phyloP scores from a whole-genome alignment of 345 rosid species.

The Litchi chinensis region DNA sequence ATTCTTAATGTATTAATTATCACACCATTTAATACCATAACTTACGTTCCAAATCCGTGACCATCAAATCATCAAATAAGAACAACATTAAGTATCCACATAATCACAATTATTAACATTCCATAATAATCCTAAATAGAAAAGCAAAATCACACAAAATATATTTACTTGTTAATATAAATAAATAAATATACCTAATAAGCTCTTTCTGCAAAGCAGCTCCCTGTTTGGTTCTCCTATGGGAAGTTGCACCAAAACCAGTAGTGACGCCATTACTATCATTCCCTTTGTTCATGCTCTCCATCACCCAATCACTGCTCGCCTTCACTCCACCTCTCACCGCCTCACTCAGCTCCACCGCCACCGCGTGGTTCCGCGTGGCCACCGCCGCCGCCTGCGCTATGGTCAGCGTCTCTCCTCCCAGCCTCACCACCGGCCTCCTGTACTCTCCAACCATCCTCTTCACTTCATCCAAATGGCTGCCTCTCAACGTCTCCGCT shows the following conservation, averaged over 20 bases:
- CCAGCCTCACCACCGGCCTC: slow-evolving; percentile 30
- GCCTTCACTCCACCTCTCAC: slow-evolving; percentile 36
- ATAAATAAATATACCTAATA: slow-evolving; percentile 26
- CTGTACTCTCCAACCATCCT: slow-evolving; percentile 45
- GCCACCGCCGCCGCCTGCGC: slow-evolving; percentile 52
- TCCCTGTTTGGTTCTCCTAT: slow-evolving; percentile 43
- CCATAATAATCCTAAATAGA: neutral
- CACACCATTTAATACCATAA: too few species aligned
- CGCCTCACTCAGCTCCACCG: slow-evolving; percentile 34
- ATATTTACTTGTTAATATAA: neutral
- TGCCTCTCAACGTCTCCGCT: slow-evolving; percentile 45
- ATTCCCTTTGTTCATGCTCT: slow-evolving; percentile 32
- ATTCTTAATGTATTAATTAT: too few species aligned
- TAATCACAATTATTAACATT: neutral
- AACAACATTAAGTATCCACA: neutral
- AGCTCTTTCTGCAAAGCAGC: slow-evolving; percentile 44
- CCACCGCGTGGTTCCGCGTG: neutral
- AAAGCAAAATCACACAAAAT: neutral
- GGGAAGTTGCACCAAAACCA: slow-evolving; percentile 49
- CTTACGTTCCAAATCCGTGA: too few species aligned
- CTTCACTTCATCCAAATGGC: slow-evolving; percentile 53
- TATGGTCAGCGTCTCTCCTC: slow-evolving; percentile 44
- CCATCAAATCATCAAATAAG: neutral
- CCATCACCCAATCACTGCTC: slow-evolving; percentile 47
- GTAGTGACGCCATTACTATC: slow-evolving; percentile 42